phyloP scores from a whole-genome alignment of 768 basidiomycete species.

The Tulasnella calospora region DNA sequence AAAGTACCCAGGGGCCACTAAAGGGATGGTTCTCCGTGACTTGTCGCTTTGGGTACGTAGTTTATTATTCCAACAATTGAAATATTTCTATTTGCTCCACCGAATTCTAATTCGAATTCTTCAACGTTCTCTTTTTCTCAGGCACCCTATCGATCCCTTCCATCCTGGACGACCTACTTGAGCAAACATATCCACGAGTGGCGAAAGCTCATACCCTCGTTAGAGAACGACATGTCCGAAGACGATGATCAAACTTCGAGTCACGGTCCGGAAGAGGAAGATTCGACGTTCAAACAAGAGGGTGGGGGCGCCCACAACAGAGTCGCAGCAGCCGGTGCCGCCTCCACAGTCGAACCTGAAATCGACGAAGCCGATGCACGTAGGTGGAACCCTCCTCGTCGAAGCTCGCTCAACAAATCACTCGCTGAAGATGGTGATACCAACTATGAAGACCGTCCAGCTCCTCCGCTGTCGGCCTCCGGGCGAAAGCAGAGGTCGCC shows the following conservation, averaged over 20 bases:
- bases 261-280: constrained; percentile 1
- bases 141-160: constrained; percentile 23
- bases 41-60: not conserved
- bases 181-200: constrained; percentile 18
- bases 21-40: constrained; percentile 12
- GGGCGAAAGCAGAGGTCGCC: not conserved
- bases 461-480: not conserved
- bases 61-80: not conserved
- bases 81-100: not conserved
- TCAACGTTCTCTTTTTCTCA: not conserved
- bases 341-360: not conserved
- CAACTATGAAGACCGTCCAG: not conserved
- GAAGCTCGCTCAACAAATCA: not conserved
- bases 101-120: not conserved
- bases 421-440: not conserved
- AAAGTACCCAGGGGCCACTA: constrained; percentile 9
- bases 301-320: not conserved
- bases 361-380: not conserved
- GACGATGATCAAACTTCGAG: not conserved
- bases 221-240: constrained; percentile 15
- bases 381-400: constrained; percentile 2
- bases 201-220: constrained; percentile 4
- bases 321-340: not conserved
- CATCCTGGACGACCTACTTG: constrained; percentile 19
- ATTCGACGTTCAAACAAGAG: not conserved